phyloP scores from a whole-genome alignment of 441 rosid genomes.

The Mallotus japonicus region DNA sequence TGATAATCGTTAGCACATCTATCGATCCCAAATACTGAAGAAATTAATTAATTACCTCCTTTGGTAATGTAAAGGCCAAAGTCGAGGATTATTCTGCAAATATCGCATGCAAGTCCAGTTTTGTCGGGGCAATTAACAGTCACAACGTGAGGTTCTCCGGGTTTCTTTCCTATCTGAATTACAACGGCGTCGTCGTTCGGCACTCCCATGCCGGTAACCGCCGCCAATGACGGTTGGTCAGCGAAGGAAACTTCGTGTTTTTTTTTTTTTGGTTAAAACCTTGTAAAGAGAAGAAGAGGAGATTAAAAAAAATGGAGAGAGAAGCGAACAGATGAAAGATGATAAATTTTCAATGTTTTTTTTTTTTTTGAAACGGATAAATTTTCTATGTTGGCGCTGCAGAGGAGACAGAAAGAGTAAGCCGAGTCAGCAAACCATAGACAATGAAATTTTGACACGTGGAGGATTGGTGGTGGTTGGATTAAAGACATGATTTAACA shows the following conservation, averaged over 20 bases:
- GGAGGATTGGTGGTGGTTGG: background rate
- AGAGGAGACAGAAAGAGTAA: background rate
- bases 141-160: constrained; percentile 62
- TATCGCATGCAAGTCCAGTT: constrained; percentile 73
- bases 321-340: no score
- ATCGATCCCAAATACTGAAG: no score
- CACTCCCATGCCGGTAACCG: constrained; percentile 37
- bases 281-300: no score
- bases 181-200: constrained; percentile 55
- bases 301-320: no score
- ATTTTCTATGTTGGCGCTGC: background rate
- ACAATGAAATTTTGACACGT: background rate
- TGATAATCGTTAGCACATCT: no score
- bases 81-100: constrained; percentile 64
- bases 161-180: constrained; percentile 56
- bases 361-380: no score
- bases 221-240: background rate
- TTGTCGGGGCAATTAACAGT: constrained; percentile 81
- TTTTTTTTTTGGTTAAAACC: no score
- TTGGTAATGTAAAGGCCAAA: constrained; percentile 69
- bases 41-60: constrained; percentile 48
- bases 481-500: background rate
- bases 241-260: no score
- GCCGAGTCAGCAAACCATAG: background rate
- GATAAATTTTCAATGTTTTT: no score